phyloP scores from a whole-genome alignment of 2,329 filamentous ascomycete genomes.

The Cadophora gregata region DNA sequence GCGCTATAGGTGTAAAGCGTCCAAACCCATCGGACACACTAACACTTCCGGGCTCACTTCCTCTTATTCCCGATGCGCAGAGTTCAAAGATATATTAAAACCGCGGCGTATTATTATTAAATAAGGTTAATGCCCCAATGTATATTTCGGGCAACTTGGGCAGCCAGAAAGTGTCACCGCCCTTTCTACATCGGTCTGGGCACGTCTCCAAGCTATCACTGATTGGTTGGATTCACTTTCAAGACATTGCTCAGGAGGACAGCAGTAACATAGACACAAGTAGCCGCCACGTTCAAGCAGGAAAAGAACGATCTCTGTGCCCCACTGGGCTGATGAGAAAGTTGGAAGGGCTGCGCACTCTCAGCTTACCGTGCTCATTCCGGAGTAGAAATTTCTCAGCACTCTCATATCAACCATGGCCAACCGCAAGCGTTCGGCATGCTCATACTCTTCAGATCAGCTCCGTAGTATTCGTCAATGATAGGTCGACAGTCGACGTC shows the following conservation, averaged over 20 bases:
- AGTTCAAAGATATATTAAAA: not conserved
- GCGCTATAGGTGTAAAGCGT: no score
- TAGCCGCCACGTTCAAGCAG: no score
- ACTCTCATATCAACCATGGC: not conserved
- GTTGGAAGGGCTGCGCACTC: no score
- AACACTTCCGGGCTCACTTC: not conserved
- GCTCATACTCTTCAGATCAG: not conserved
- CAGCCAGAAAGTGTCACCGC: not conserved
- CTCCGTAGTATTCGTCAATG: not conserved
- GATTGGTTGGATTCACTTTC: no score
- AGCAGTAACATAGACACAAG: no score
- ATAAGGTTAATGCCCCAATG: not conserved
- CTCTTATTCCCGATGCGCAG: not conserved
- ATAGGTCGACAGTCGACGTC: not conserved
- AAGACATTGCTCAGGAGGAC: no score
- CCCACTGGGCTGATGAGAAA: no score
- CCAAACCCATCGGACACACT: not conserved
- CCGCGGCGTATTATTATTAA: not conserved
- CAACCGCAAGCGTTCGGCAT: not conserved
- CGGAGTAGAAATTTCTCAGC: no score
- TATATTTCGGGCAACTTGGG: not conserved
- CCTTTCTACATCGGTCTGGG: no score
- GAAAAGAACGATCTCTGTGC: no score
- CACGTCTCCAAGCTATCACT: no score
- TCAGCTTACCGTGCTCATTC: no score